Evolutionary conservation across 2,329 filamentous ascomycete genomes (phyloP).

Genomic region (Penicillium freii): DNA sequence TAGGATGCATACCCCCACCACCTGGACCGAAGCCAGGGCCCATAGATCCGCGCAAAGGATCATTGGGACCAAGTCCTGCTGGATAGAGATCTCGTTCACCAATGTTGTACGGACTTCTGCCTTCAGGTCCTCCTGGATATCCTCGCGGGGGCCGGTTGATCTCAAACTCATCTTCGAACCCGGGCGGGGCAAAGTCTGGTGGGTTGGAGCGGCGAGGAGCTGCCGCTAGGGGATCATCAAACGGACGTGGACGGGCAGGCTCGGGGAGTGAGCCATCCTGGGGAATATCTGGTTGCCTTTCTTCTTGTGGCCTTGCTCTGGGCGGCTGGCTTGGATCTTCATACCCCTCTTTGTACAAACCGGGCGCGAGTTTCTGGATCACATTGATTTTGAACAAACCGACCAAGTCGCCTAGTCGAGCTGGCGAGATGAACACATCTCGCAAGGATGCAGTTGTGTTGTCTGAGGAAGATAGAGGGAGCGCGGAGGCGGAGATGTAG

Average conservation of each 20-base stretch:
- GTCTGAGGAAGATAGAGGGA: conserved; percentile 50
- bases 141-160: conserved; percentile 66
- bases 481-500: conserved; percentile 64
- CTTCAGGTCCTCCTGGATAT: conserved; percentile 42
- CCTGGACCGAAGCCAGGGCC: conserved; percentile 61
- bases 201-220: conserved; percentile 63
- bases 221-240: conserved; percentile 63
- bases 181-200: conserved; percentile 76
- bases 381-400: conserved; percentile 72
- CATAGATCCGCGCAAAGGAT: conserved; percentile 70
- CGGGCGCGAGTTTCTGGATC: conserved; percentile 78
- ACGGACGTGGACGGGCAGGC: conserved; percentile 67
- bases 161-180: conserved; percentile 91
- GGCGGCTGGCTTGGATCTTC: conserved; percentile 52
- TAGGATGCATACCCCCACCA: conserved; percentile 88
- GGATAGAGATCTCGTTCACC: conserved; percentile 67
- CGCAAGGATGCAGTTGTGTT: conserved; percentile 39
- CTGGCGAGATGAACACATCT: conserved; percentile 70
- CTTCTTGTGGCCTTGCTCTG: conserved; percentile 45
- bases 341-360: conserved; percentile 74
- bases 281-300: conserved; percentile 46
- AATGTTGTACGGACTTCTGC: conserved; percentile 63
- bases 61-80: conserved; percentile 67
- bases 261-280: conserved; percentile 55
- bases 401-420: conserved; percentile 68